These are phyloP conservation scores for Daedalea quercina DNA, from an alignment of 768 basidiomycete species.

Conservation along the genomic window DNA sequence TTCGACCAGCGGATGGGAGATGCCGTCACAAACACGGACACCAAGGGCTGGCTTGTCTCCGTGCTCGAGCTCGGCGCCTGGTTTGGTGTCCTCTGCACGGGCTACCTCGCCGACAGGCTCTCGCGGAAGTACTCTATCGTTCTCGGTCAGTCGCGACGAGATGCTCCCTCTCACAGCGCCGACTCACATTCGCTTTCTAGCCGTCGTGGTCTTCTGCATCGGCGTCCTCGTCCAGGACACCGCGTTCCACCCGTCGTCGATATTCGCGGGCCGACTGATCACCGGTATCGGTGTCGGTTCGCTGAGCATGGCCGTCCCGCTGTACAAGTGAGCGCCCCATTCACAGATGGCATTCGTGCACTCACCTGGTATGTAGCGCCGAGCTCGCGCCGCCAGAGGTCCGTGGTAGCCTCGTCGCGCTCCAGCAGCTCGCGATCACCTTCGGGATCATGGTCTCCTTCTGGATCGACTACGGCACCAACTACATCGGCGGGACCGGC, in stretches of 20 bases:
- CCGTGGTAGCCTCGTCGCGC: constrained; percentile 71
- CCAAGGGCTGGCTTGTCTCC: constrained; percentile 67
- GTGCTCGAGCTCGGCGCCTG: constrained; percentile 74
- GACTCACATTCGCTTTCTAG: constrained; percentile 3
- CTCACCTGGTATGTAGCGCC: constrained; percentile 21
- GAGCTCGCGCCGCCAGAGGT: constrained; percentile 76
- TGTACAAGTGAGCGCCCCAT: constrained; percentile 46
- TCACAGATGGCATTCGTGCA: background rate
- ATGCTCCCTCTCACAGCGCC: background rate
- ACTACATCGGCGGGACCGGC: constrained; percentile 65
- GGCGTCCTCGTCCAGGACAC: constrained; percentile 71
- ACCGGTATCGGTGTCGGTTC: constrained; percentile 81
- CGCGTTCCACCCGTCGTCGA: constrained; percentile 49
- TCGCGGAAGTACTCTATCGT: constrained; percentile 71
- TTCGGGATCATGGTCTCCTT: constrained; percentile 67
- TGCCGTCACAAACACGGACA: constrained; percentile 42
- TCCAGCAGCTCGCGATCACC: constrained; percentile 79
- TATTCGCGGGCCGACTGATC: constrained; percentile 71
- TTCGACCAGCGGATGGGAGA: constrained; percentile 50
- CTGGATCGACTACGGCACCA: constrained; percentile 48
- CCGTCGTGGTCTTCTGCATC: constrained; percentile 28
- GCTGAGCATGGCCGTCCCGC: constrained; percentile 75
- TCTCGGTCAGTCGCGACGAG: constrained; percentile 40
- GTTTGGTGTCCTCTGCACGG: constrained; percentile 68
- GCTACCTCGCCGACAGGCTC: constrained; percentile 65